phyloP scores from a whole-genome alignment of 108 stramenopile genomes.

The Discostella pseudostelligera region DNA sequence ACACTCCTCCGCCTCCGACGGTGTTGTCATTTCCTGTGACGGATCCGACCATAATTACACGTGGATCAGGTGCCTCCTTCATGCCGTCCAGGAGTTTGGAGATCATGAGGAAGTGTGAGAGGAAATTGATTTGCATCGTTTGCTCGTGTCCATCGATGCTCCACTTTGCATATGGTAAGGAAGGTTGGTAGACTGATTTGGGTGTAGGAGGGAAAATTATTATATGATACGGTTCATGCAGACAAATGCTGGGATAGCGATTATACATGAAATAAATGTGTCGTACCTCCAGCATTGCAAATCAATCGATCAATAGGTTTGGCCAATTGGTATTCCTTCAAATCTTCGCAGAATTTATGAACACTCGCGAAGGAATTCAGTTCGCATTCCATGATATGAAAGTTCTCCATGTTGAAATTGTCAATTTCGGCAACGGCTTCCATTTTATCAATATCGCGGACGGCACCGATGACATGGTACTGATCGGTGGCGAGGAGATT shows the following conservation, averaged over 20 bases:
- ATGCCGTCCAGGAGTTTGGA: constrained; percentile 62
- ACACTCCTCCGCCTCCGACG: constrained; percentile 89
- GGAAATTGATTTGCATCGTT: constrained; percentile 90
- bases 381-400: constrained; percentile 85
- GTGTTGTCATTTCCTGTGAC: constrained; percentile 93
- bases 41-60: constrained; percentile 83
- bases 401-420: constrained; percentile 71
- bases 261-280: neutral
- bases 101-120: constrained; percentile 88
- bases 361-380: constrained; percentile 87
- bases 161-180: constrained; percentile 84
- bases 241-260: neutral
- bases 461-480: constrained; percentile 88
- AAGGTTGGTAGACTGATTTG: constrained; percentile 73
- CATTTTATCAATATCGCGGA: constrained; percentile 87
- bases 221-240: neutral
- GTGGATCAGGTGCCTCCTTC: constrained; percentile 65
- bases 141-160: constrained; percentile 85
- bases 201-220: neutral
- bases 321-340: constrained; percentile 64
- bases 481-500: constrained; percentile 77
- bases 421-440: constrained; percentile 87
- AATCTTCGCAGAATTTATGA: constrained; percentile 70
- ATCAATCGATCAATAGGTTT: constrained; percentile 87
- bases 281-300: constrained; percentile 75